Evolutionary conservation across 1,139 yeast genomes (phyloP).

Genomic region (Eremothecium coryli): DNA sequence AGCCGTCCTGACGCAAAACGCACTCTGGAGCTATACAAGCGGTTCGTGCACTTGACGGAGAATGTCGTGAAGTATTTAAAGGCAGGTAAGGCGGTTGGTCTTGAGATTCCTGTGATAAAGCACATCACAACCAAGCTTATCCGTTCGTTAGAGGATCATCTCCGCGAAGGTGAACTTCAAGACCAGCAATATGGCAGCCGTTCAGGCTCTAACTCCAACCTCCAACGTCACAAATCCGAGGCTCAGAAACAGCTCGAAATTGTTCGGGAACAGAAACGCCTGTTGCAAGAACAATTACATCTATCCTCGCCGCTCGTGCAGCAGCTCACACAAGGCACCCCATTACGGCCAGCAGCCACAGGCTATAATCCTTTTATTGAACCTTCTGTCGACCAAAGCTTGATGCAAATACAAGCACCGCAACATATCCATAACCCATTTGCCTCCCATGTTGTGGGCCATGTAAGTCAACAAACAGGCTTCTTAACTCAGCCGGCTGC

Average conservation of each 20-base stretch:
- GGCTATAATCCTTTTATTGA: constrained; percentile 7
- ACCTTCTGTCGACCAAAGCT: constrained; percentile 8
- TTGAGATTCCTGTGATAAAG: constrained; percentile 89
- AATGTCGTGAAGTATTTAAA: constrained; percentile 81
- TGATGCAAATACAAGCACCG: constrained; percentile 19
- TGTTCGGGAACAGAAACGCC: constrained; percentile 24
- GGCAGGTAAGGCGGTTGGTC: constrained; percentile 82
- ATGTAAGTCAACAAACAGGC: constrained; percentile 11
- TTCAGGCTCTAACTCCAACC: constrained; percentile 9
- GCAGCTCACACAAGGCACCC: constrained; percentile 6
- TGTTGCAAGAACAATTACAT: constrained; percentile 14
- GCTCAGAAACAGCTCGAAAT: constrained; percentile 24
- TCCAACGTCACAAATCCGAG: constrained; percentile 9
- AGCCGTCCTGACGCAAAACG: constrained; percentile 77
- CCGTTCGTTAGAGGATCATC: constrained; percentile 75
- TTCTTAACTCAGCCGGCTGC: neutral
- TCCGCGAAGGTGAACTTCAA: constrained; percentile 31
- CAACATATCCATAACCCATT: constrained; percentile 25
- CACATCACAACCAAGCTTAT: constrained; percentile 96
- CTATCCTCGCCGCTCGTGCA: constrained; percentile 10
- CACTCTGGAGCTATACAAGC: constrained; percentile 73
- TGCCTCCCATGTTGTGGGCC: constrained; percentile 14
- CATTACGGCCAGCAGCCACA: constrained; percentile 6
- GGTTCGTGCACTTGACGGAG: constrained; percentile 77
- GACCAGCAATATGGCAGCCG: constrained; percentile 10